Conservation (phyloP, 352 stramenopile genomes). For the Phytophthora agathidicida region DNA sequence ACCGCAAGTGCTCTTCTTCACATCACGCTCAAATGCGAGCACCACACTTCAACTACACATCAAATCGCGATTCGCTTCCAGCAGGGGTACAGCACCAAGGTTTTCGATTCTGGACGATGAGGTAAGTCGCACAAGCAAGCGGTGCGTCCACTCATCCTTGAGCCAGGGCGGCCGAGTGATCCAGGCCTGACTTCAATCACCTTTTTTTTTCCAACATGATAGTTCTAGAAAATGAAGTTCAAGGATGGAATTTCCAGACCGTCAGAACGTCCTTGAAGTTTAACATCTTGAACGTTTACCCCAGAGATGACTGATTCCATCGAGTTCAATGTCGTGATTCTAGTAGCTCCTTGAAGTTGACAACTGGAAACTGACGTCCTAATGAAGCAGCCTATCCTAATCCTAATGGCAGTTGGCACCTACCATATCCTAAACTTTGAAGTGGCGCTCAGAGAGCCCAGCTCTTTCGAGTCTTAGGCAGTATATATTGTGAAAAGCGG, state of each 20-base stretch:
- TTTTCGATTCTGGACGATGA: too few species aligned
- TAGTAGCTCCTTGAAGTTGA: constrained; percentile 2
- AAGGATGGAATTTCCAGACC: constrained; percentile 18
- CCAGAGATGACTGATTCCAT: constrained; percentile 4
- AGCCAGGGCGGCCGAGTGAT: constrained; percentile 2
- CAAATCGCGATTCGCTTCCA: neutral
- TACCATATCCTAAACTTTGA: too few species aligned
- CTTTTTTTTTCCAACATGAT: too few species aligned
- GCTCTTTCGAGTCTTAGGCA: too few species aligned
- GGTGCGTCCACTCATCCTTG: constrained; percentile 8
- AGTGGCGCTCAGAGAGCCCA: too few species aligned
- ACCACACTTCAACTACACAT: neutral
- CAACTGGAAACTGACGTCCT: too few species aligned
- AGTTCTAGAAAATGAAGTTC: constrained; percentile 20
- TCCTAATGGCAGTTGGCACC: too few species aligned
- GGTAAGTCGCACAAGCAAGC: neutral
- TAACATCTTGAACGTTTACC: constrained; percentile 2
- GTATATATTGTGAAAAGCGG: too few species aligned
- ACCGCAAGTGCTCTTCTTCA: too few species aligned
- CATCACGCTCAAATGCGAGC: neutral
- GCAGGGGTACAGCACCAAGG: too few species aligned
- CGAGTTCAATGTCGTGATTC: constrained; percentile 9
- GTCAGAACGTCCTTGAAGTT: constrained; percentile 1
- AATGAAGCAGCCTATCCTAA: too few species aligned
- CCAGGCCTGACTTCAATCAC: constrained; percentile 2